These are phyloP conservation scores for Rehmannia glutinosa DNA, from an alignment of 257 asterid species.

Conservation along the genomic window DNA sequence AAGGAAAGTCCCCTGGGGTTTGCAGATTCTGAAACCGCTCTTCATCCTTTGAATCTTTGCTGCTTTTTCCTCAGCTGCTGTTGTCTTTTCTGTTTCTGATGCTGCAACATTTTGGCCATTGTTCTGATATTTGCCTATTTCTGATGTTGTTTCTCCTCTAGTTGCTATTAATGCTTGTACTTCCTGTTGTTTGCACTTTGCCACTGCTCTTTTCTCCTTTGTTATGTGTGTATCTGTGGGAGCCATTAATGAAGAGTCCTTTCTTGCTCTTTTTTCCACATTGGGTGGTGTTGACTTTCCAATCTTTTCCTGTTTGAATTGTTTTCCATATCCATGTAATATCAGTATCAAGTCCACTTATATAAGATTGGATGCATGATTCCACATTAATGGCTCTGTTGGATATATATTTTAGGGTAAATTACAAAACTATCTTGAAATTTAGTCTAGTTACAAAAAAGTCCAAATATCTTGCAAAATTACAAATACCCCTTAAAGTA, in stretches of 20 bases:
- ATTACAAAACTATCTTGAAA: too few species aligned
- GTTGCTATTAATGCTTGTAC: conserved; percentile 38
- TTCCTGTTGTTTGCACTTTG: conserved; percentile 14
- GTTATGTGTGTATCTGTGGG: conserved; percentile 23
- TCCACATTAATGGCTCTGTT: too few species aligned
- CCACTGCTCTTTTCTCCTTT: conserved; percentile 29
- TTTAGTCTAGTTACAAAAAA: too few species aligned
- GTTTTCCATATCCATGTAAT: conserved; percentile 14
- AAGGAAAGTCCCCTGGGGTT: conserved; percentile 90
- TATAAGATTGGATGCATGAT: background rate
- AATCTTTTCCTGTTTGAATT: conserved; percentile 48
- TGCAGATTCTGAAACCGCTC: conserved; percentile 98
- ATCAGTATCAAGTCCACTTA: background rate
- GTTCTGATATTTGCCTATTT: conserved; percentile 15
- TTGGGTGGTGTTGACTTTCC: conserved; percentile 26
- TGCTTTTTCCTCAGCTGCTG: too few species aligned
- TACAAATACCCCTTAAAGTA: too few species aligned
- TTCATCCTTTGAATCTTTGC: conserved; percentile 83
- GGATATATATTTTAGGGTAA: too few species aligned
- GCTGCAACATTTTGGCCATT: background rate
- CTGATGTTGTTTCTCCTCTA: conserved; percentile 17
- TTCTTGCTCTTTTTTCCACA: conserved; percentile 28
- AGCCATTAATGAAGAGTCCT: conserved; percentile 44
- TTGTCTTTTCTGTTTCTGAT: too few species aligned
- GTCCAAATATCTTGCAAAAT: too few species aligned